Base-by-base conservation (phyloP, 2,329 filamentous ascomycete genomes). In the Lecanicillium sp. region DNA sequence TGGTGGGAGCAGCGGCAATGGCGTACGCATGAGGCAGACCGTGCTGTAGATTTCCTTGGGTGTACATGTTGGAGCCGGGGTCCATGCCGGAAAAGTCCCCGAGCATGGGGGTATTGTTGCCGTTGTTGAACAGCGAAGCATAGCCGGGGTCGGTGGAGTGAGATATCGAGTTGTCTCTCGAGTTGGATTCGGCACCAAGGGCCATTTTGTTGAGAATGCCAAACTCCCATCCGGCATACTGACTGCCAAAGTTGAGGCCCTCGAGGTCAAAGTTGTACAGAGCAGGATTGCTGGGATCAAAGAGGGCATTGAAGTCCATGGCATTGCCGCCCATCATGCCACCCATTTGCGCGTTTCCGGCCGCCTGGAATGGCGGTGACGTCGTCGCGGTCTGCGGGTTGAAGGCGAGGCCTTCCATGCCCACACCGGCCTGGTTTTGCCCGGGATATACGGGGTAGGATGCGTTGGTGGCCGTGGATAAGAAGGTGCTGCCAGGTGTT, bases 141-240 rank as follows among this genome's bases (percentile, higher is more conserved):
- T 65, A 63, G 25, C 62, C 62, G 29, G 57, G 51, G 22, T 64
- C 61, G 13, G 53, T 54, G 4, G 60, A 60, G 36, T 61, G 60
- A 2, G 57, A 72, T 56, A 57, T 60, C 49, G 56, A 71, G 60
- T 49, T 74, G 61, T 92, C 86, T 39, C 79, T 78, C 5, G 83
- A 77, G 6, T 83, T 79, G 13, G 80, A 85, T 50, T 92, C 86
- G n/a, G 80, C 84, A 12, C 86, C 43, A 11, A 63, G 47, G 5
- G 87, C 87, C 85, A 98, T 94, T 58, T 97, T 90, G 19, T 87
- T 88, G 0, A 98, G 76, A 77, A 97, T 96, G 39, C 88, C 85
- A 58, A 97, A 96, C 60, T 97, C 92, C 59, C 95, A 73, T 14
- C 89, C 90, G 44, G 89, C 90, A 56, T 97, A 98, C 47, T 94